Conservation (phyloP, 1,284 basidiomycete genomes). For the Rhodotorula mucilaginosa region DNA sequence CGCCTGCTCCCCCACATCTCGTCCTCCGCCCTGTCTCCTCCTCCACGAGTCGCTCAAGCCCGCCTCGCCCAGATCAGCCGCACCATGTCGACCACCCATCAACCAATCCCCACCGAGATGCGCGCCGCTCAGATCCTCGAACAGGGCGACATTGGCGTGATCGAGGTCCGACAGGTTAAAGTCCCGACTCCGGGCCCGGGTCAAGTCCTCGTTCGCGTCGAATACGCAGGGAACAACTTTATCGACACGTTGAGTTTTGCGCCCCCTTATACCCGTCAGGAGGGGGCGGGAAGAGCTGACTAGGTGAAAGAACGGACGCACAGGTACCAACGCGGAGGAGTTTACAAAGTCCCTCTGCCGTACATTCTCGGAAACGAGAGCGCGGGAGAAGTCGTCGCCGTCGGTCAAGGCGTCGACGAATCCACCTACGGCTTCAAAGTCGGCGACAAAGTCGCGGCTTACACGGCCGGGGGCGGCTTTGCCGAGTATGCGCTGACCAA, state of each 20-base stretch:
- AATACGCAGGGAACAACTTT: constrained; percentile 50
- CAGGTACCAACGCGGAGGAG: constrained; percentile 47
- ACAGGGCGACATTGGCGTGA: constrained; percentile 72
- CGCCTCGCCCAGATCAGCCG: background rate
- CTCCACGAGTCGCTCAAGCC: background rate
- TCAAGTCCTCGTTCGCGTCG: constrained; percentile 77
- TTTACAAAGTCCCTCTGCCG: constrained; percentile 62
- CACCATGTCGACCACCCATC: background rate
- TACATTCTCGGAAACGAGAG: constrained; percentile 74
- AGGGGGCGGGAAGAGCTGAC: too few species aligned
- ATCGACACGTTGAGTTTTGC: constrained; percentile 78
- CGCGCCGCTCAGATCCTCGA: constrained; percentile 56
- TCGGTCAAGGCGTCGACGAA: constrained; percentile 57
- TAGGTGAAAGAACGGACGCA: too few species aligned
- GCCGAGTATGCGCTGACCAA: constrained; percentile 72
- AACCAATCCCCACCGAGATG: constrained; percentile 52
- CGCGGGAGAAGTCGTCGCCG: constrained; percentile 68
- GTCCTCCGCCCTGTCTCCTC: background rate
- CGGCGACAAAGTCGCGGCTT: constrained; percentile 60
- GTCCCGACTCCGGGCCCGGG: constrained; percentile 63
- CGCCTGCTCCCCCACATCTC: background rate
- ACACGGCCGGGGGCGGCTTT: constrained; percentile 61
- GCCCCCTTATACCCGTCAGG: background rate
- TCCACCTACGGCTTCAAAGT: constrained; percentile 52
- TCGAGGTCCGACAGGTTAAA: constrained; percentile 63